Conservation (phyloP, 495 filamentous ascomycete genomes). For the Xanthoparmelia taractica region DNA sequence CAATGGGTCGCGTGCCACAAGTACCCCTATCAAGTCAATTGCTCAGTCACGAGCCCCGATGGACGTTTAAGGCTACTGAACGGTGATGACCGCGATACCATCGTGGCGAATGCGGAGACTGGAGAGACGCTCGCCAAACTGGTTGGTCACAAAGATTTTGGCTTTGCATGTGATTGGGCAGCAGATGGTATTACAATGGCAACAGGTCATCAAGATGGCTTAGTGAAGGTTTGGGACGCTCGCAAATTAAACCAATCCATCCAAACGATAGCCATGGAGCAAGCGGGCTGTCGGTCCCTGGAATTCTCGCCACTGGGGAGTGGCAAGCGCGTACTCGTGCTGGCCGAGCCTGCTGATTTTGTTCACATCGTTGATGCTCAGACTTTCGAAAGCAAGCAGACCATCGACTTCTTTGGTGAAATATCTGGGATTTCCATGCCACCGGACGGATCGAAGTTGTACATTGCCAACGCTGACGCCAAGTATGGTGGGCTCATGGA, state of each 20-base stretch:
- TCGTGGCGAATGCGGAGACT: constrained; percentile 57
- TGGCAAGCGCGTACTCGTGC: constrained; percentile 64
- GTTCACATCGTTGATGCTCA: constrained; percentile 70
- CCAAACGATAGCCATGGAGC: constrained; percentile 59
- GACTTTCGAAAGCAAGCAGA: constrained; percentile 60
- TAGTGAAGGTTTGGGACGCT: constrained; percentile 79
- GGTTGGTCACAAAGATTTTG: constrained; percentile 67
- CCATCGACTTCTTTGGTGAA: constrained; percentile 79
- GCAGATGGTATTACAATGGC: constrained; percentile 82
- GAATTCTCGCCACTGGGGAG: constrained; percentile 73
- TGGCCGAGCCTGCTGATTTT: constrained; percentile 78
- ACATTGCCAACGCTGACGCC: constrained; percentile 66
- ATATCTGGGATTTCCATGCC: constrained; percentile 69
- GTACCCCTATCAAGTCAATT: constrained; percentile 70
- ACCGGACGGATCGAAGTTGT: constrained; percentile 62
- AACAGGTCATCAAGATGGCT: constrained; percentile 83
- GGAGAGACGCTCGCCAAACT: constrained; percentile 51
- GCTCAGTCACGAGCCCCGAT: constrained; percentile 72
- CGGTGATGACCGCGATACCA: constrained; percentile 51
- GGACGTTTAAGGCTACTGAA: constrained; percentile 73
- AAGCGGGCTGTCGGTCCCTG: constrained; percentile 70
- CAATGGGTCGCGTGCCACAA: constrained; percentile 52
- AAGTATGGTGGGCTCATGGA: constrained; percentile 74
- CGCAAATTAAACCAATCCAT: constrained; percentile 59
- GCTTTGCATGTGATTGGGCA: constrained; percentile 88